phyloP scores from a whole-genome alignment of 2,329 filamentous ascomycete genomes.

The Paradendryphiella salina region DNA sequence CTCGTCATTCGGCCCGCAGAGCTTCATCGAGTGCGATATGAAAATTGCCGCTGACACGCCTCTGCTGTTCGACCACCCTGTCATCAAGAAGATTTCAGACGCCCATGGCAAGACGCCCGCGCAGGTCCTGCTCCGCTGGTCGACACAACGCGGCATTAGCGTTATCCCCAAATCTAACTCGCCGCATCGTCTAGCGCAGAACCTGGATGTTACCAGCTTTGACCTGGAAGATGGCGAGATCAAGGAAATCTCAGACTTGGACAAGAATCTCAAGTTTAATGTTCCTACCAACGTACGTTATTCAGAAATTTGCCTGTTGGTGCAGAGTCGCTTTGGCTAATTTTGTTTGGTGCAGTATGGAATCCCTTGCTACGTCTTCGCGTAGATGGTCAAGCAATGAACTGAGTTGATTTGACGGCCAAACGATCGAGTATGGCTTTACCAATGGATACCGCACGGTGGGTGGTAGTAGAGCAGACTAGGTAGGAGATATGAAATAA shows the following conservation, averaged over 20 bases:
- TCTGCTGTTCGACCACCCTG: conserved; percentile 50
- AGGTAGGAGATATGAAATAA: neutral
- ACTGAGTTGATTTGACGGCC: too few species aligned
- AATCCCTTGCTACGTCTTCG: conserved; percentile 44
- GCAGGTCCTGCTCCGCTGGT: conserved; percentile 84
- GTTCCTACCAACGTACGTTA: conserved; percentile 41
- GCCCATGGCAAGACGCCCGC: conserved; percentile 69
- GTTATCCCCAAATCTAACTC: conserved; percentile 47
- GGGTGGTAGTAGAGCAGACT: neutral
- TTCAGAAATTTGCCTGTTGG: neutral
- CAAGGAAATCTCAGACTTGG: conserved; percentile 35
- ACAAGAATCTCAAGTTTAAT: conserved; percentile 42
- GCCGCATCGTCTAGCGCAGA: conserved; percentile 36
- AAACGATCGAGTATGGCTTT: neutral
- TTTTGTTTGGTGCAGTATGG: conserved; percentile 31
- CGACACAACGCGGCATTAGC: conserved; percentile 67
- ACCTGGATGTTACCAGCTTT: conserved; percentile 40
- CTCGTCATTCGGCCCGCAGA: conserved; percentile 53
- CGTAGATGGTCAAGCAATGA: conserved; percentile 19
- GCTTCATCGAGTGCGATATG: conserved; percentile 45
- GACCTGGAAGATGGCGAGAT: conserved; percentile 38
- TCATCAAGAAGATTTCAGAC: conserved; percentile 68
- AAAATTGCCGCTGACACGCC: conserved; percentile 38
- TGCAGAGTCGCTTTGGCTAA: conserved; percentile 16
- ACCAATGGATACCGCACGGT: neutral